Base-by-base conservation (phyloP, 495 filamentous ascomycete species). In the Penicillium ochrochloron region DNA sequence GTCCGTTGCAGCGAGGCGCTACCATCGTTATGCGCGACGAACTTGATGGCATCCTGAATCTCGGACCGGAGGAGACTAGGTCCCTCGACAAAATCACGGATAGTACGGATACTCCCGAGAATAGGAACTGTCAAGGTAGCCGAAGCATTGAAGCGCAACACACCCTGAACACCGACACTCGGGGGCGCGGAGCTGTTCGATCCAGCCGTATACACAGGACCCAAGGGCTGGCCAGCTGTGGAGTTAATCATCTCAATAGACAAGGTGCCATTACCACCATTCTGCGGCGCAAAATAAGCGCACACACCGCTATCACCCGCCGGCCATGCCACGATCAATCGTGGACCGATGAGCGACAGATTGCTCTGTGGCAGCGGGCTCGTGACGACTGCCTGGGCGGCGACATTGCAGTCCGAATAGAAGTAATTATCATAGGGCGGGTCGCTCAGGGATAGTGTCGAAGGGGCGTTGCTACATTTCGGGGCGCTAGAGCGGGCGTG, bases 361-460 rank as follows among this genome's bases (percentile, higher is more conserved):
- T 88, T 77, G 69, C 81, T 86, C 39, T 81, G 73, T n/a, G 76
- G 63, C 0, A 80, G 70, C 5, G 86, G 85, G 62, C 75, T 84
- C 6, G 86, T 88, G 15, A 89, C 74, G 3, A 89, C 82, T 0
- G 86, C 84, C 64, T 89, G 87, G 33, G 76, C 79, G 33, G 78
- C 77, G 27, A 80, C 76, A 57, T 86, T 79, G 73, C 86, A 88
- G 69, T 85, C 83, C n/a, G 81, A 83, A 61, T 85, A 83, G 74
- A 89, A 88, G 72, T 87, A 89, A 63, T 89, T 87, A 34, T 85
- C 75, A 71, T 88, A 88, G 1, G 87, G 87, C 11, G 75, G 78
- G 48, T 74, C 73, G 17, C 57, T 64, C 0, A 76, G 61, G 4
- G 72, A 66, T 12, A 76, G 54, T 5, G 64, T 73, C 1, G 72